Evolutionary conservation across 2,329 filamentous ascomycete species (phyloP), one percentile per base, ranked within the genome.

Genomic region (Fusarium sp.): DNA sequence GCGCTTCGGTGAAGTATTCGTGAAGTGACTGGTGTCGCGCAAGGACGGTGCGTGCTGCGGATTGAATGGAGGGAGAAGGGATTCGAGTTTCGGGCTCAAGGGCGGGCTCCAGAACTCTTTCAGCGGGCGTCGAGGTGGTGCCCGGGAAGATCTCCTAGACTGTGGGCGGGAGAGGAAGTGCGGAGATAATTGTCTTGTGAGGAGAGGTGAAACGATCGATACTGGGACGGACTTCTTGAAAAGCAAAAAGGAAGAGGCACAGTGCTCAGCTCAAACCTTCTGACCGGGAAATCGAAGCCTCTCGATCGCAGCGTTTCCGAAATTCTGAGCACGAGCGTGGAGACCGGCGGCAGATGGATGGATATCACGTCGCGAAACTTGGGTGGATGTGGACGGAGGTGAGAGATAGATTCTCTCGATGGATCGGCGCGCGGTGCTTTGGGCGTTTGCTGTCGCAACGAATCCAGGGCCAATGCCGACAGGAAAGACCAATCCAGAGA

Each of bases 1-100:
- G 76, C 71, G 75, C 75, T 77, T 76, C 77, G 78, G 73, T 69
- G 73, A 70, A 74, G 71, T 70, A 70, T 69, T 73, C 74, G 75
- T 76, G 75, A 76, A 75, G 73, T 76, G 75, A 72, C 67, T 72
- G 66, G 60, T 72, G 69, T 71, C 73, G 73, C 67, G 68, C 63
- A 74, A 61, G 69, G 67, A 70, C 71, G 70, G 68, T 72, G 72
- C 67, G 70, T 69, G 71, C 70, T 72, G 67, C 70, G 69, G 61
- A 56, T 62, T 56, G 54, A 27, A 49, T 71, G 61, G 65, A 61
- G 72, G 66, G 65, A 72, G 65, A 65, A 71, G 67, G 66, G 70
- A 62, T 63, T 66, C 61, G 63, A 62, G 64, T 69, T 61, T 73
- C 66, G 66, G 61, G 67, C 65, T 70, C 66, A 63, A 65, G 67